Base-by-base conservation (phyloP, 768 basidiomycete genomes). In the Thelephora aurantiotincta region DNA sequence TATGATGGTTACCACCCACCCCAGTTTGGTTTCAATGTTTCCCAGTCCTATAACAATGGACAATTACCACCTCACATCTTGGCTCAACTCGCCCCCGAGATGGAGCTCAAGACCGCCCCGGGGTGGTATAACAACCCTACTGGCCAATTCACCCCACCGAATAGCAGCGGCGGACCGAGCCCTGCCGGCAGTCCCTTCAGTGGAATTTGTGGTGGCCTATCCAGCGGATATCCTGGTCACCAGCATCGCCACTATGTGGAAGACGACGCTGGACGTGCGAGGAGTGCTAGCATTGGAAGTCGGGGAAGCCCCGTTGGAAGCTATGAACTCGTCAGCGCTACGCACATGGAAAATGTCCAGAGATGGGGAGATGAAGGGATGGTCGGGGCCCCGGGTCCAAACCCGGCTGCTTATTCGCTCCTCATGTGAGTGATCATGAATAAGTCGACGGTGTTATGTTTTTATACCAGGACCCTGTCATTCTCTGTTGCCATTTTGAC, bases 1-100 rank as follows among this genome's bases (percentile, higher is more conserved):
- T 72, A 72, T 50, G 70, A 72, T 47, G 38, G 38, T 22, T 41
- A 18, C 12, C 61, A 66, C 48, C 50, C 58, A 26, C 12, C 55
- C 14, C 54, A 58, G 30, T 41, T 18, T 22, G 38, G 38, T 5
- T 41, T 9, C 22, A 22, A 22, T 41, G 26, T 30, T 30, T 14
- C 38, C 14, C 18, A 22, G 22, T 41, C 38, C 22, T 41, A 18
- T 14, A 22, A 6, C 2, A 41, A 16, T 14, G 22, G 12, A 18
- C 38, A 41, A 22, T n/a, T 41, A 14, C 38, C 38, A 22, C 38
- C 38, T 1, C 38, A 41, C 4, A 41, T 41, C 22, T 22, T 41
- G 7, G 38, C 38, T 14, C 38, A 41, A 14, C 22, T 41, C 2
- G 38, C 38, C 38, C 9, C 38, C 38, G 38, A 41, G 4, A 41